These are phyloP conservation scores for Sutorius eximius DNA, from an alignment of 1,284 basidiomycete species.

Conservation along the genomic window DNA sequence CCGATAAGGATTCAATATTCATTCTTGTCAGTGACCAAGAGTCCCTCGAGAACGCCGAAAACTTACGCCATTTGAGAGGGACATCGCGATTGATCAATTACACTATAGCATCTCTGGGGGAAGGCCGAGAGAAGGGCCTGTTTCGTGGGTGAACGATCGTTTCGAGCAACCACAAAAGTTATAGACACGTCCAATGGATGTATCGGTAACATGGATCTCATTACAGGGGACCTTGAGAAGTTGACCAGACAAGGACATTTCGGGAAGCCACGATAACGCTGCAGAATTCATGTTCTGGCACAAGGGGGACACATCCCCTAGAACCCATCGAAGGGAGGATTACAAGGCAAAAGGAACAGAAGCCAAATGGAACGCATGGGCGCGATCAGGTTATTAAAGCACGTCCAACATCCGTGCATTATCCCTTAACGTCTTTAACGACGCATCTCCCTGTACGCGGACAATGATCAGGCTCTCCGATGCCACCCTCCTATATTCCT, in stretches of 20 bases:
- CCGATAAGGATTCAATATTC: not conserved
- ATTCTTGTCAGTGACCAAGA: not conserved
- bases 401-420: not conserved
- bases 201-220: not conserved
- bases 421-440: not conserved
- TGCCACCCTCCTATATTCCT: slow-evolving; percentile 4
- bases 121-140: no score
- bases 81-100: slow-evolving; percentile 39
- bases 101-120: slow-evolving; percentile 18
- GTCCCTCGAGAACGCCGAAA: no score
- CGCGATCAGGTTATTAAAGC: not conserved
- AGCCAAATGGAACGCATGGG: not conserved
- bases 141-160: no score
- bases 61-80: slow-evolving; percentile 36
- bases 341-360: not conserved
- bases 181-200: not conserved
- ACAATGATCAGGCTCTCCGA: slow-evolving; percentile 1
- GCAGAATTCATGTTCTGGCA: not conserved
- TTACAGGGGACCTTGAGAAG: not conserved
- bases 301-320: not conserved
- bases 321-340: not conserved
- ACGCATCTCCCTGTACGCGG: not conserved
- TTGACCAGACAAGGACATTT: not conserved
- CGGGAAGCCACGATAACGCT: not conserved
- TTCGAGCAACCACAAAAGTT: not conserved